Evolutionary conservation across 352 stramenopile species (phyloP).

Genomic region (Globisporangium camurandrum): DNA sequence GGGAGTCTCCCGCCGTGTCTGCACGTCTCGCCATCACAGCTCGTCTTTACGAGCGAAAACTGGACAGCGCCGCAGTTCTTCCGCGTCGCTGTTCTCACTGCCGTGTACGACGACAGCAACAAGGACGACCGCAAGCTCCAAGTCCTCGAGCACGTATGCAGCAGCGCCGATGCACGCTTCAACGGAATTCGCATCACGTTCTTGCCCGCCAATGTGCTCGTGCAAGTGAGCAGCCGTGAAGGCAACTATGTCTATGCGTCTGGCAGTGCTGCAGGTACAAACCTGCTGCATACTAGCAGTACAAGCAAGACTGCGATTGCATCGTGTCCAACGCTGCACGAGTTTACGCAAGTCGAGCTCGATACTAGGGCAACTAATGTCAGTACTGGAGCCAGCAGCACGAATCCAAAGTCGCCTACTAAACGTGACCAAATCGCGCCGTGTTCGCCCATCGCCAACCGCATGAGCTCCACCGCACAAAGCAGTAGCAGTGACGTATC

Average conservation of each 20-base stretch:
- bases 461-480: slow-evolving; percentile 4
- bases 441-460: too few relatives aligned
- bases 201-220: slow-evolving; percentile 26
- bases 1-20: slow-evolving; percentile 41
- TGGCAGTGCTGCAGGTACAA: slow-evolving; percentile 7
- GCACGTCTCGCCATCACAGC: slow-evolving; percentile 34
- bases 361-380: slow-evolving; percentile 13
- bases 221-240: slow-evolving; percentile 38
- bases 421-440: too few relatives aligned
- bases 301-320: background rate
- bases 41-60: slow-evolving; percentile 39
- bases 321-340: slow-evolving; percentile 15
- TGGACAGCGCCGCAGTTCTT: slow-evolving; percentile 44
- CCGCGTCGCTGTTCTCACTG: slow-evolving; percentile 29
- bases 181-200: slow-evolving; percentile 29
- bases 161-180: slow-evolving; percentile 39
- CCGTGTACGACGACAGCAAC: slow-evolving; percentile 13
- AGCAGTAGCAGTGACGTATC: slow-evolving; percentile 5
- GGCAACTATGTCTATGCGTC: slow-evolving; percentile 31
- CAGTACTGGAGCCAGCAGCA: slow-evolving; percentile 18
- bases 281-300: background rate
- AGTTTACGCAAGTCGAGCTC: slow-evolving; percentile 34
- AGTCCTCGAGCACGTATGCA: slow-evolving; percentile 40
- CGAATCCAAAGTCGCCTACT: too few relatives aligned
- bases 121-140: slow-evolving; percentile 23